Evolutionary conservation across 2,329 filamentous ascomycete genomes (phyloP).

Genomic region (Claviceps sp.): DNA sequence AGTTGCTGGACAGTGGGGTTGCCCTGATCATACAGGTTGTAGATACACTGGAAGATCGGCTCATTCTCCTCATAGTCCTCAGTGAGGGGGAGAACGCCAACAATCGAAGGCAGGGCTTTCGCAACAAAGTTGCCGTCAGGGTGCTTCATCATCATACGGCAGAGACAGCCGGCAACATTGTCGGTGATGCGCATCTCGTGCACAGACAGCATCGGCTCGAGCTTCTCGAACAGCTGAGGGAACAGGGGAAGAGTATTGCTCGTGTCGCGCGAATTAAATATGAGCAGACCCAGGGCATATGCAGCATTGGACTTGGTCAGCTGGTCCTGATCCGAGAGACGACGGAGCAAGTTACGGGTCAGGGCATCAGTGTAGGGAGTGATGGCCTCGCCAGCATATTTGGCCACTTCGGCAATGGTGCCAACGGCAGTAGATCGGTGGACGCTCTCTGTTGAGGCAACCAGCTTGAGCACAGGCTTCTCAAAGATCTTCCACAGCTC

Average conservation of each 20-base stretch:
- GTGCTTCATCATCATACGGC: constrained; percentile 82
- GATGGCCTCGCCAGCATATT: constrained; percentile 68
- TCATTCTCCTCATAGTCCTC: constrained; percentile 97
- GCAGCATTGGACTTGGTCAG: constrained; percentile 93
- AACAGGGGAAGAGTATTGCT: constrained; percentile 59
- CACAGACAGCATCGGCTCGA: constrained; percentile 72
- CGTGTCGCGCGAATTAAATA: constrained; percentile 65
- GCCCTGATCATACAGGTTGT: constrained; percentile 63
- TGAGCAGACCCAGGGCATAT: constrained; percentile 76
- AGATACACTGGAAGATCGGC: constrained; percentile 81
- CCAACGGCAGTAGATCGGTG: constrained; percentile 87
- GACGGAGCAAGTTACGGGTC: constrained; percentile 70
- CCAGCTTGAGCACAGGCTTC: constrained; percentile 79
- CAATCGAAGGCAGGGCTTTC: constrained; percentile 69
- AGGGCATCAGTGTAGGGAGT: constrained; percentile 68
- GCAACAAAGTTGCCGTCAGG: constrained; percentile 68
- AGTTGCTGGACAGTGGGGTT: constrained; percentile 57
- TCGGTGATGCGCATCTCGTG: constrained; percentile 73
- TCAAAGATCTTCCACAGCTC: constrained; percentile 95
- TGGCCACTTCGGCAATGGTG: constrained; percentile 80
- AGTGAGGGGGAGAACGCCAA: constrained; percentile 69
- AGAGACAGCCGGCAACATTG: constrained; percentile 84
- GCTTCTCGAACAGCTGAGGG: constrained; percentile 64
- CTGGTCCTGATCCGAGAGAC: constrained; percentile 75
- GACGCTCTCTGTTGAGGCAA: constrained; percentile 69